Evolutionary conservation across 2,329 filamentous ascomycete genomes (phyloP), one percentile per base, ranked within the genome.

Genomic region (Sporothrix curviconia): DNA sequence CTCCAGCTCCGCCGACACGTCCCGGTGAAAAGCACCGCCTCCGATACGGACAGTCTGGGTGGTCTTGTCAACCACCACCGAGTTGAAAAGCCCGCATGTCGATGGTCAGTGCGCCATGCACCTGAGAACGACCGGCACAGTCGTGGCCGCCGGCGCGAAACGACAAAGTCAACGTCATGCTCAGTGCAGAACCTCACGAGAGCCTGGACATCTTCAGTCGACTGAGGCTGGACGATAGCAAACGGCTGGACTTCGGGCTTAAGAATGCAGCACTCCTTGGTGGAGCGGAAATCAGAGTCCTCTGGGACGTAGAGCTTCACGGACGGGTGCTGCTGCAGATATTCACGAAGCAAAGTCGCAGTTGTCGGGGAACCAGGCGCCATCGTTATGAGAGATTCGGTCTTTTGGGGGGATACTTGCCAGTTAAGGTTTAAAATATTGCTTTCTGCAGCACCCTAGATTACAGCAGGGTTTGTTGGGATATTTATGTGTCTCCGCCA

Each of bases 1-100:
- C 3, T 53, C 62, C 12, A 67, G 58, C 9, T 50, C 47, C 4
- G 3, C n/a, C 22, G 47, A 37, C 12, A 51, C 47, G 22, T 51
- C 22, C 12, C 34, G 34, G 34, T n/a, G 34, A 4, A 51, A 8
- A 1, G 47, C 47, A 14, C 47, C 47, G 6, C 47, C 47, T 14
- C 47, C 47, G 12, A 51, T 17, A 17, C 34, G 34, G 19, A 39
- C 47, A 1, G 47, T 51, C 47, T 24, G 9, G 1, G 32, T 3
- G 6, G 47, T 22, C 34, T 25, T 19, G 22, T 51, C 47, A 8
- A 51, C 47, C 2, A 51, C 47, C 1, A 51, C 47, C 14, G 47
- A 39, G 14, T 51, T 39, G n/a, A 11, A 51, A 11, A 2, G 32
- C 19, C 47, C 52, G 15, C 12, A 51, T 5, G 22, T 51, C 47